Evolutionary conservation across 1,284 basidiomycete species (phyloP), one percentile per base, ranked within the genome.

Genomic region (Trichosporon sp.): DNA sequence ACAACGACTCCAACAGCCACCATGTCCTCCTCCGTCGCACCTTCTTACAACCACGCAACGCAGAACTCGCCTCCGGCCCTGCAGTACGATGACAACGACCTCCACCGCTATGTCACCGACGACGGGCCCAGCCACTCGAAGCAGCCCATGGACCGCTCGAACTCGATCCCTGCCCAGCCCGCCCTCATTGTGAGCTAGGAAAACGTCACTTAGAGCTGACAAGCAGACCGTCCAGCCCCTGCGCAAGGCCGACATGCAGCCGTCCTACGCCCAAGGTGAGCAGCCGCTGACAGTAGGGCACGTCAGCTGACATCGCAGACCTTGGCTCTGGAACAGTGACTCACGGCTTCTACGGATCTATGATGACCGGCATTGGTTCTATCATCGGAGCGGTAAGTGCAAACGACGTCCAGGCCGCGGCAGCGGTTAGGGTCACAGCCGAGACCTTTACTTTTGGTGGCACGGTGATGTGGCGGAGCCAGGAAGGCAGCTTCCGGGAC

Each of bases 321-420:
- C 56, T 60, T 8, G 56, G 56, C 32, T 18, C 56, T n/a, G 27
- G 29, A 18, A 60, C 56, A 1, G 56, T 60, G 25, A 29, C 38
- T 4, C 93, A 95, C 82, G 94, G 93, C 29, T 70, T 92, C 66
- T 96, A 96, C 77, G 94, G 94, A 1, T 90, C 89, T 13, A 85
- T 93, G 81, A 86, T 95, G 75, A 89, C 94, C 74, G 84, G 76
- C 29, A 78, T 85, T 32, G 85, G 85, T 23, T 65, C 77, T 0
- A 76, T 76, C 65, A 70, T 83, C 53, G 85, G 84, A 38, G 83
- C 89, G 68, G 56, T 60, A 18, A 60, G 56, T 58, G 27, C 53
- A 31, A n/a, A 13, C 15, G 18, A 13, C 29, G 5, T 23, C 7
- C 9, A 51, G 21, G 23, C 11, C 8, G 47, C 47, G 21, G 23